Evolutionary conservation across 306 rosid genomes (phyloP), one percentile per base, ranked within the genome.

Genomic region (Casuarina equisetifolia): DNA sequence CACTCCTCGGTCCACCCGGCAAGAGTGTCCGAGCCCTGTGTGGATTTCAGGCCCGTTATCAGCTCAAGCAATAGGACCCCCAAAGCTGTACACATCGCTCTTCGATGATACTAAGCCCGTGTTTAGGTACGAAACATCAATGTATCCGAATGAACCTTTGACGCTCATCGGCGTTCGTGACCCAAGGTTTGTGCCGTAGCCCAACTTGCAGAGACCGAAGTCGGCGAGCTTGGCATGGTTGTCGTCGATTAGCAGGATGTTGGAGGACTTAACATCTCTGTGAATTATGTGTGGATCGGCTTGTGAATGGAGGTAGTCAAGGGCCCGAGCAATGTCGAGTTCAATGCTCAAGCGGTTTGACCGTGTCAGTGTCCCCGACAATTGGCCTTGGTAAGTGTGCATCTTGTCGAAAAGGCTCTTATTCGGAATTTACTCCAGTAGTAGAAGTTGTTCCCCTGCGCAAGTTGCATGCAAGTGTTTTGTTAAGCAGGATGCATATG

Each of bases 261-360:
- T 80, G 5, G 80, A 81, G 73, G 80, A 81, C 68, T 81, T 75
- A 42, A 75, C 73, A 66, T 81, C 52, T 45, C 70, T 54, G 62
- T 73, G 83, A 20, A 79, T 79, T 50, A 74, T 45, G 44, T 70
- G 79, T 4, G 78, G 83, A 3, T 74, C 70, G 9, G 79, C 79
- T 39, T 53, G 74, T 19, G 43, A 52, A 9, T 76, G 81, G 43
- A 81, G 81, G 84, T 76, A 76, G 54, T 81, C 51, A 3, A 81
- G 74, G 11, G 84, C 78, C 45, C 46, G 58, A 54, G 79, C 75
- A 1, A 80, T 67, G 75, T 74, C 75, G 1, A 67, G 36, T 15
- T 52, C 79, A 67, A 80, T 80, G 74, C 42, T 79, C 59, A 79
- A 2, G 35, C 79, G 51, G 51, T 67, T 74, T 3, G 67, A 42